A percentile compares a stretch with the other conserved stretches of the same genome.
Conservation (phyloP, 1,139 yeast genomes). For the Blastobotrys malaysiensis region DNA sequence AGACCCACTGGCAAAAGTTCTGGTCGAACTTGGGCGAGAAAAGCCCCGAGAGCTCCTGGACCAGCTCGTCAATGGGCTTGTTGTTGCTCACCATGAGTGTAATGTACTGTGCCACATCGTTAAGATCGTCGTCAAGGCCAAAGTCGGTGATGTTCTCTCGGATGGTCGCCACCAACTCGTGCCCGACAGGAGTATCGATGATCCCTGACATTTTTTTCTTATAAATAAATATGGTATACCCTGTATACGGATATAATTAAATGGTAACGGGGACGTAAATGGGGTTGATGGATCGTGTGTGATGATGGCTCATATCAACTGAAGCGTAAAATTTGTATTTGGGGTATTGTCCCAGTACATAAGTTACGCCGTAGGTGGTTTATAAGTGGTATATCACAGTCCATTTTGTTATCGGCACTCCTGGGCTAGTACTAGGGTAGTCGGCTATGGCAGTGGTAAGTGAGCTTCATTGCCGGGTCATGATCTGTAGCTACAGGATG, state of each 20-base stretch:
- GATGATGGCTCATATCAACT: neutral
- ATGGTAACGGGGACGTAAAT: neutral
- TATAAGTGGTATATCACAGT: neutral
- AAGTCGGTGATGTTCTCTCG: conserved; percentile 15
- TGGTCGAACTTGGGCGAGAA: conserved; percentile 60
- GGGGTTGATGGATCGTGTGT: neutral
- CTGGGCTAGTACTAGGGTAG: too few relatives aligned
- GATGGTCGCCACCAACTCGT: conserved; percentile 17
- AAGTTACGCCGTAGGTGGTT: neutral
- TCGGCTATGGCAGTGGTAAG: too few relatives aligned
- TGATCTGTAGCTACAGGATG: too few relatives aligned
- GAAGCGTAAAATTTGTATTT: neutral
- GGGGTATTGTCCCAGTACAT: neutral
- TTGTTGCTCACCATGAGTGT: conserved; percentile 67
- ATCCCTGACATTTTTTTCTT: neutral
- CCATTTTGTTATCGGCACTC: neutral
- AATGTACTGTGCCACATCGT: conserved; percentile 75
- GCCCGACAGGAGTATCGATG: conserved; percentile 18
- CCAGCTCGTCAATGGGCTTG: conserved; percentile 59
- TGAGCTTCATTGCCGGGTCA: too few relatives aligned
- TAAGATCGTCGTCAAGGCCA: conserved; percentile 53
- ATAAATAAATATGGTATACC: conserved; percentile 7
- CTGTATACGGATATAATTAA: too few relatives aligned
- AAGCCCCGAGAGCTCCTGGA: conserved; percentile 57
- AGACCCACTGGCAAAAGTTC: conserved; percentile 45